A percentile compares a stretch with the other conserved stretches of the same genome.
These are phyloP conservation scores for Rhizoclosmatium globosum DNA, from an alignment of 192 early-diverging fungal species.

Conservation along the genomic window DNA sequence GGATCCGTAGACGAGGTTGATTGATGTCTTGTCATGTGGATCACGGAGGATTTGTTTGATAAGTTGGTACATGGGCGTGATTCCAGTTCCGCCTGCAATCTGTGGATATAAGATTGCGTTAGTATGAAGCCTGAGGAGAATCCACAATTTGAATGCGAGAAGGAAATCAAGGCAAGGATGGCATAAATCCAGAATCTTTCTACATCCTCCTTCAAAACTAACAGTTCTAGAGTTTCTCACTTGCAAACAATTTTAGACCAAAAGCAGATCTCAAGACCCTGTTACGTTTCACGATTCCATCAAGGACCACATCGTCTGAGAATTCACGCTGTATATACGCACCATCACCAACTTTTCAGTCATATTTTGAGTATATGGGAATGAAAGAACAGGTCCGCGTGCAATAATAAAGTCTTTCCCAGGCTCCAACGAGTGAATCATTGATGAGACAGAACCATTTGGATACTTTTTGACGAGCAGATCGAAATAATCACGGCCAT, in stretches of 20 bases:
- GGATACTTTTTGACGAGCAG: conserved; percentile 81
- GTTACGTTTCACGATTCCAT: too few species aligned
- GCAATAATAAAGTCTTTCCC: conserved; percentile 35
- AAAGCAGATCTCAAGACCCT: too few species aligned
- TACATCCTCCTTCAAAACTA: too few species aligned
- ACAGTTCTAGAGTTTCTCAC: too few species aligned
- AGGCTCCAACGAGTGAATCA: conserved; percentile 31
- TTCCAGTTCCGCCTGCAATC: conserved; percentile 92
- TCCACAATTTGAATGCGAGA: background rate
- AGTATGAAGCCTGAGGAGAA: background rate
- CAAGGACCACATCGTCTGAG: too few species aligned
- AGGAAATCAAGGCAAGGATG: background rate
- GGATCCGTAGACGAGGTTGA: conserved; percentile 88
- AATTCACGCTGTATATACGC: background rate
- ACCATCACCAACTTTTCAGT: conserved; percentile 79
- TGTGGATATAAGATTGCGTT: conserved; percentile 11
- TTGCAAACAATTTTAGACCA: too few species aligned
- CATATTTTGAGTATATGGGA: conserved; percentile 70
- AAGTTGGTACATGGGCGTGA: conserved; percentile 95
- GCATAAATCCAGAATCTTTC: too few species aligned
- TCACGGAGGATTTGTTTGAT: conserved; percentile 84
- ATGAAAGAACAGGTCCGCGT: conserved; percentile 81
- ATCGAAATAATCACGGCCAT: conserved; percentile 71
- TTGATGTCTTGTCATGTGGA: conserved; percentile 83
- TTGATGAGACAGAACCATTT: conserved; percentile 62